Conservation (phyloP, 2,329 filamentous ascomycete genomes). For the Chrysoporthe cubensis region DNA sequence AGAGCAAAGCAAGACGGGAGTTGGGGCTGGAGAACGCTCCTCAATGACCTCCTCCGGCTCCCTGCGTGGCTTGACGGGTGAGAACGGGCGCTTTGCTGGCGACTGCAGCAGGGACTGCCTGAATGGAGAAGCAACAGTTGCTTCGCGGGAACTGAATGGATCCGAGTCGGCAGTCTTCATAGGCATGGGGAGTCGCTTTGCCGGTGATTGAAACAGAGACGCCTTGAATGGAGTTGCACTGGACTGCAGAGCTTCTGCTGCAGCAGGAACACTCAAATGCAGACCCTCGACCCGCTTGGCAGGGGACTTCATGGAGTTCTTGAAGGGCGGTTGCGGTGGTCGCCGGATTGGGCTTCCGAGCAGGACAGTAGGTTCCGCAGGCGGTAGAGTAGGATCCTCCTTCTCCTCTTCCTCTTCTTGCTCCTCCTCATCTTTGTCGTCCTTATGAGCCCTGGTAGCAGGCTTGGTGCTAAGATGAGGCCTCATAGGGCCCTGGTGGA, state of each 20-base stretch:
- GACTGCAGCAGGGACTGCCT: constrained; percentile 57
- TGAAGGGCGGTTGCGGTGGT: constrained; percentile 55
- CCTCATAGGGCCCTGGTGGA: constrained; percentile 62
- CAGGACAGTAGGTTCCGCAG: constrained; percentile 43
- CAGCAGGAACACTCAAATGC: constrained; percentile 21
- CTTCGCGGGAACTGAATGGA: constrained; percentile 33
- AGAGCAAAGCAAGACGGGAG: constrained; percentile 18
- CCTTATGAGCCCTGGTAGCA: constrained; percentile 38
- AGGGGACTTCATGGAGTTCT: constrained; percentile 60
- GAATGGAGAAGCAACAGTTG: constrained; percentile 43
- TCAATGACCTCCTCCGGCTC: constrained; percentile 35
- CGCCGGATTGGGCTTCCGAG: constrained; percentile 62
- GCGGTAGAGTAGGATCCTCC: constrained; percentile 32
- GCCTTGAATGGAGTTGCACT: constrained; percentile 43
- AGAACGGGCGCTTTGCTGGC: constrained; percentile 38
- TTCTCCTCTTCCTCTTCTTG: constrained; percentile 1
- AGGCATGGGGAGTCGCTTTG: constrained; percentile 53
- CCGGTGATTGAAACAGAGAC: constrained; percentile 52
- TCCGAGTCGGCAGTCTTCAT: constrained; percentile 43
- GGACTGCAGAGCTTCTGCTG: constrained; percentile 33
- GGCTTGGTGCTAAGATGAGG: constrained; percentile 41
- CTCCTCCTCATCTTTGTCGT: constrained; percentile 36
- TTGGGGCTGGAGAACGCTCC: constrained; percentile 25
- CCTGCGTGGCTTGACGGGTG: constrained; percentile 43
- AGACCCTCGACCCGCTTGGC: constrained; percentile 56